A percentile compares a stretch with the other conserved stretches of the same genome.
Conservation (phyloP, 208 protist genomes). For the Trypanosoma mega region DNA sequence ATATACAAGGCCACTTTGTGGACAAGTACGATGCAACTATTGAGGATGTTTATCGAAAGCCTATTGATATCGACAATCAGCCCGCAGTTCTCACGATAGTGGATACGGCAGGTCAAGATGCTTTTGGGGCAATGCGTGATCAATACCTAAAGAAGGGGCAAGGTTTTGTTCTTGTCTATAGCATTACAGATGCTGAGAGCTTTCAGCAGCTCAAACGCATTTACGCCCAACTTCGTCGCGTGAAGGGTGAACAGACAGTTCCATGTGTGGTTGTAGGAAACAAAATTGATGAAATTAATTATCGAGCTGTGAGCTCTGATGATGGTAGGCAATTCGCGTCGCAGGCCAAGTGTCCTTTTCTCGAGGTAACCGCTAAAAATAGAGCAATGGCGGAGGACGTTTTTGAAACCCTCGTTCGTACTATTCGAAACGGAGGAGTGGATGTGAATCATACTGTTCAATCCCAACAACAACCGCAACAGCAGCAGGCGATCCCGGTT, state of each 20-base stretch:
- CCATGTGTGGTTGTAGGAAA: conserved; percentile 65
- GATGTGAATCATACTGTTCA: too few species aligned
- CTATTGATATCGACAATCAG: conserved; percentile 71
- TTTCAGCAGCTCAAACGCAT: conserved; percentile 52
- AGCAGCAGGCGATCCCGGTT: background rate
- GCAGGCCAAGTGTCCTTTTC: conserved; percentile 45
- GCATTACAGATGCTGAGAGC: conserved; percentile 66
- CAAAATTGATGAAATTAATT: conserved; percentile 47
- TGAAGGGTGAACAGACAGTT: conserved; percentile 9
- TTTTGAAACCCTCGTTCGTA: conserved; percentile 48
- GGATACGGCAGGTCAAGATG: conserved; percentile 93
- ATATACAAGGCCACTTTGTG: conserved; percentile 65
- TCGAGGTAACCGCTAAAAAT: conserved; percentile 73
- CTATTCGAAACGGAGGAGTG: conserved; percentile 25
- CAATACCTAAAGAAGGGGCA: conserved; percentile 46
- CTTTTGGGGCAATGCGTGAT: conserved; percentile 75
- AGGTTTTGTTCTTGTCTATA: conserved; percentile 71
- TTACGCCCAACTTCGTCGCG: conserved; percentile 31
- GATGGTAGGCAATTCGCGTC: conserved; percentile 39
- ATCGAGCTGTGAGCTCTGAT: conserved; percentile 41
- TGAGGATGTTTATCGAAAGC: conserved; percentile 73
- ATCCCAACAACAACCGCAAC: too few species aligned
- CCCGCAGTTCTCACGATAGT: conserved; percentile 89
- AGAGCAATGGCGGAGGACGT: conserved; percentile 36
- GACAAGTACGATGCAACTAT: conserved; percentile 81